A percentile compares a stretch with the other conserved stretches of the same genome.
Conservation (phyloP, 2,329 filamentous ascomycete genomes). For the Pochonia chlamydosporia region DNA sequence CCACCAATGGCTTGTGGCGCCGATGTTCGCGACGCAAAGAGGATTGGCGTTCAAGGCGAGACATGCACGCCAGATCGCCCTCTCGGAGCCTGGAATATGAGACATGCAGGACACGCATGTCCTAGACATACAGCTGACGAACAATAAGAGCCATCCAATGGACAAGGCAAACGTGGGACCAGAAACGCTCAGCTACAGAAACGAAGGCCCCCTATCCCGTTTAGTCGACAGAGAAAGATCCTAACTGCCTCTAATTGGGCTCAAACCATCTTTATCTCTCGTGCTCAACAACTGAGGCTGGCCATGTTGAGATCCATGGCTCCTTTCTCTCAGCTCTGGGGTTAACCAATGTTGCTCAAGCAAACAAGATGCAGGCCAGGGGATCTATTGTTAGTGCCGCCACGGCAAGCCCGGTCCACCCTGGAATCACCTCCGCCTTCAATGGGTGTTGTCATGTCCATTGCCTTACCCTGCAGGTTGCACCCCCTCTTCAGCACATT, state of each 20-base stretch:
- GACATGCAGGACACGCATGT: constrained; percentile 30
- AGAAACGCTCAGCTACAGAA: not conserved
- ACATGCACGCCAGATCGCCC: constrained; percentile 23
- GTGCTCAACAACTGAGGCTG: too few relatives aligned
- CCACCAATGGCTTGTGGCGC: constrained; percentile 5
- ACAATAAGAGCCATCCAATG: constrained; percentile 12
- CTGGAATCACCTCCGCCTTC: not conserved
- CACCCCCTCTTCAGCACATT: not conserved
- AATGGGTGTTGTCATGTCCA: not conserved
- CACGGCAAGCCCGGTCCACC: not conserved
- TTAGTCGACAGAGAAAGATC: not conserved
- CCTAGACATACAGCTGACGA: constrained; percentile 25
- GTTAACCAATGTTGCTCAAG: not conserved
- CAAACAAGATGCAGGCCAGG: not conserved
- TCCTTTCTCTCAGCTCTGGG: not conserved
- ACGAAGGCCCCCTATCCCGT: not conserved
- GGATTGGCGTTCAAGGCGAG: constrained; percentile 11
- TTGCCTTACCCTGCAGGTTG: not conserved
- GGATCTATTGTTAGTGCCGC: not conserved
- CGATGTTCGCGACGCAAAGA: constrained; percentile 12
- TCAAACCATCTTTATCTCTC: too few relatives aligned
- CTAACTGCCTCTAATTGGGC: too few relatives aligned
- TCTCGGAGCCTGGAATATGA: constrained; percentile 27
- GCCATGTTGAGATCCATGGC: too few relatives aligned
- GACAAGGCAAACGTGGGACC: not conserved